Evolutionary conservation across 306 rosid species (phyloP).

Genomic region (Senna siamea): DNA sequence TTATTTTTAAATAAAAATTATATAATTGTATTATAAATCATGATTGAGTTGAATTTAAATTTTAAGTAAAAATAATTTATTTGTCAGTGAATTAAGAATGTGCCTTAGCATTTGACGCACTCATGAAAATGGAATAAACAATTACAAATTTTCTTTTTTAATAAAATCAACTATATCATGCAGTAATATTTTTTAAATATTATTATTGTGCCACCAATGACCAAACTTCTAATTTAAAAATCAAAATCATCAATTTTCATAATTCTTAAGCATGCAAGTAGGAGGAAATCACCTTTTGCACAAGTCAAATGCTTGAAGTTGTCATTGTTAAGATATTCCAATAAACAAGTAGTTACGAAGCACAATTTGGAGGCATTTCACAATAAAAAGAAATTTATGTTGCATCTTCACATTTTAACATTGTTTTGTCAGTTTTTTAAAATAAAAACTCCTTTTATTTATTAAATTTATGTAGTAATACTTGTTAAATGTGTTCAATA

Average conservation of each 20-base stretch:
- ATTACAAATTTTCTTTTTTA: background rate
- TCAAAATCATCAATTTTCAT: background rate
- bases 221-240: background rate
- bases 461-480: background rate
- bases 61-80: too few species aligned
- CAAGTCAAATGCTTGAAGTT: background rate
- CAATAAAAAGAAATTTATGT: too few species aligned
- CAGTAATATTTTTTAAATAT: conserved; percentile 9
- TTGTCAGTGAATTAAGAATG: too few species aligned
- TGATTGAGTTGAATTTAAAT: too few species aligned
- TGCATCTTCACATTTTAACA: background rate
- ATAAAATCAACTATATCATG: background rate
- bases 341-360: background rate
- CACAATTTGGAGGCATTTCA: background rate
- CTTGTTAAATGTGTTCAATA: too few species aligned
- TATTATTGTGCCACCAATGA: background rate
- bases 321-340: conserved; percentile 9
- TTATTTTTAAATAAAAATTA: too few species aligned
- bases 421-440: background rate
- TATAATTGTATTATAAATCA: too few species aligned
- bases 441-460: background rate
- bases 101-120: conserved; percentile 7
- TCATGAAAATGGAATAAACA: too few species aligned
- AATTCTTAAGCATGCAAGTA: background rate
- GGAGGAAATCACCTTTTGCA: conserved; percentile 27